A percentile compares a stretch with the other conserved stretches of the same genome.
Conservation (phyloP, 192 early-diverging fungal species). For the Backusella macrospora region DNA sequence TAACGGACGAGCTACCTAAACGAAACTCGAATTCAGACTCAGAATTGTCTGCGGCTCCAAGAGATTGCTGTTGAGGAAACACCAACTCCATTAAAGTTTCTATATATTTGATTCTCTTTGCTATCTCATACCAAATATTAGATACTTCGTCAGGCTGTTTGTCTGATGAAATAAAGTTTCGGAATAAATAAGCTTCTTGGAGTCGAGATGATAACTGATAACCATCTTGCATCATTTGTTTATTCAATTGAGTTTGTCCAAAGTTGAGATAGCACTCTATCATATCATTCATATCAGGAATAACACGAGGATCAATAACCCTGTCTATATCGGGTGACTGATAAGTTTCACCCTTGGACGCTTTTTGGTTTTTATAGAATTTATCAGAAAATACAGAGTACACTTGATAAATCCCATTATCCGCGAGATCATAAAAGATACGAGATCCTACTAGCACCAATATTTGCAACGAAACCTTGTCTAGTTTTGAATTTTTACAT, state of each 20-base stretch:
- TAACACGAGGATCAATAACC: slow-evolving; percentile 12
- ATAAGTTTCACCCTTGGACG: neutral
- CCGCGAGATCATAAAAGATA: slow-evolving; percentile 43
- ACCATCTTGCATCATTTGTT: slow-evolving; percentile 28
- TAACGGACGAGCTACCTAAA: neutral
- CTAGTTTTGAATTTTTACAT: neutral
- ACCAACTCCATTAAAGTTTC: slow-evolving; percentile 43
- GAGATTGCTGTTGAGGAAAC: slow-evolving; percentile 29
- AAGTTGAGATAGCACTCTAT: slow-evolving; percentile 20
- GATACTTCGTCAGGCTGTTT: slow-evolving; percentile 26
- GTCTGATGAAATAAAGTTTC: neutral
- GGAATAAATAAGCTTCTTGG: slow-evolving; percentile 21
- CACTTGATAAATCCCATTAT: slow-evolving; percentile 28
- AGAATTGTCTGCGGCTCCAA: slow-evolving; percentile 1
- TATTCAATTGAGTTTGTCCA: slow-evolving; percentile 24
- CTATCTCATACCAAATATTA: slow-evolving; percentile 40
- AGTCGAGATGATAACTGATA: slow-evolving; percentile 15
- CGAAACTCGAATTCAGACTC: slow-evolving; percentile 27
- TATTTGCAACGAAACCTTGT: slow-evolving; percentile 17
- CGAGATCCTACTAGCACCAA: slow-evolving; percentile 35
- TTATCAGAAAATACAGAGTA: slow-evolving; percentile 9
- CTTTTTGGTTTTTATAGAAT: neutral
- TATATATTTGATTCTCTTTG: slow-evolving; percentile 38
- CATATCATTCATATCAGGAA: slow-evolving; percentile 19
- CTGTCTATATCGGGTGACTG: neutral